Evolutionary conservation across 805 yeast species (phyloP), one percentile per base, ranked within the genome.

Genomic region (Wickerhamomyces bovis): DNA sequence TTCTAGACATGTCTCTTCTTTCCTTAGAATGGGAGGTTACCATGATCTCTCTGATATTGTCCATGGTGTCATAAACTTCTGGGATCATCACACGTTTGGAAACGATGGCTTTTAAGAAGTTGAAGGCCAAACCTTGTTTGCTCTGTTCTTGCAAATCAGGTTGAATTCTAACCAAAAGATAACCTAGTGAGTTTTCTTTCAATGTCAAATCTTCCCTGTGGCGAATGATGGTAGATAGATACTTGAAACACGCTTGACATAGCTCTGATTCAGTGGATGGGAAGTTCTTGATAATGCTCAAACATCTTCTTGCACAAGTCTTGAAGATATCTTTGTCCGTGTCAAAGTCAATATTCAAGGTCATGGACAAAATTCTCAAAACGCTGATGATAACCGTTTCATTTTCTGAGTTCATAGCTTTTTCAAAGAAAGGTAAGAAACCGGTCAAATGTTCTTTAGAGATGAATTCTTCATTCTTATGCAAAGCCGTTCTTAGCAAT

Each of bases 141-240:
- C 78, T 83, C 11, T 96, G 96, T 55, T 92, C 96, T 57, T 86
- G 89, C 50, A 94, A 69, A 66, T 94, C 98, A 2, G 97, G 95
- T 60, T 78, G 79, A 39, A 94, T 69, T 53, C 86, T 75, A 11
- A 78, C 77, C 51, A 94, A 67, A 21, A 92, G 69, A 60, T 84
- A 88, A 46, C 86, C 82, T 33, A 89, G 62, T 0, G 96, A 88
- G 3, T 79, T 69, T 28, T 82, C 84, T 54, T 85, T 85, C 54
- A 89, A 63, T 42, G 77, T 70, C 39, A 88, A 69, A 44, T 82
- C 82, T 5, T 77, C 75, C 56, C 80, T 82, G 54, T 83, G 82
- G 55, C 92, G 78, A 40, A 92, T 71, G 18, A 88, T 73, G 1
- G 85, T 70, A 8, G 96, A 78, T 45, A 94, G 65, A 53, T 82